A percentile compares a stretch with the other conserved stretches of the same genome.
phyloP scores from a whole-genome alignment of 208 protist species.

The Jaenimonas drosophilae region DNA sequence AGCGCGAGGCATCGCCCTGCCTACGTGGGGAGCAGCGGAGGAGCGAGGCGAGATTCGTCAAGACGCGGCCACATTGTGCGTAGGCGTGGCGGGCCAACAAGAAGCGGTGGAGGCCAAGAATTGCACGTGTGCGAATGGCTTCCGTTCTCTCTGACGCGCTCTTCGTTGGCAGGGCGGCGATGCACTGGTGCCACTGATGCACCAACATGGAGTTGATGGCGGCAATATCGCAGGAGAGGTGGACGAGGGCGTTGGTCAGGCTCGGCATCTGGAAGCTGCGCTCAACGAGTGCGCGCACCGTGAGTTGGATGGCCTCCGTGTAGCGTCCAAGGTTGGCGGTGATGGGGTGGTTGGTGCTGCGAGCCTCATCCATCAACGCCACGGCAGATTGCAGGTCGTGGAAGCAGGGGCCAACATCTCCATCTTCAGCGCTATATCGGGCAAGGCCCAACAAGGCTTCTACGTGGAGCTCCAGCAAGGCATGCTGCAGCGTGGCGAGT shows the following conservation, averaged over 20 bases:
- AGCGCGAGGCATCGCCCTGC: constrained; percentile 6
- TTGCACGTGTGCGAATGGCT: constrained; percentile 35
- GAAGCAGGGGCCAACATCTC: constrained; percentile 27
- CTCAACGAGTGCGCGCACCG: too few relatives aligned
- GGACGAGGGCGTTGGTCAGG: constrained; percentile 14
- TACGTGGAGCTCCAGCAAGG: constrained; percentile 50
- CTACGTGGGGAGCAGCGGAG: constrained; percentile 62
- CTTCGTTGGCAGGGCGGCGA: constrained; percentile 51
- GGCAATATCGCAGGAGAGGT: constrained; percentile 12
- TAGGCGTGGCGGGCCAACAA: constrained; percentile 69
- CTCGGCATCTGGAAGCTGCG: constrained; percentile 31
- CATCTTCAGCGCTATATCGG: constrained; percentile 18
- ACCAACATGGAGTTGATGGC: constrained; percentile 33
- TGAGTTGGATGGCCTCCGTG: too few relatives aligned
- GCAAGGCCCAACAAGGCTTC: constrained; percentile 51
- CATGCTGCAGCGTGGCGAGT: constrained; percentile 13
- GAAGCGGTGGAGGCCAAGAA: constrained; percentile 59
- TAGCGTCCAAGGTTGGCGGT: constrained; percentile 10
- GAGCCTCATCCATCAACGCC: too few relatives aligned
- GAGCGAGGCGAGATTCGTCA: constrained; percentile 52
- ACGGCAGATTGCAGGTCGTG: constrained; percentile 47
- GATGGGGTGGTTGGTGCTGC: not conserved
- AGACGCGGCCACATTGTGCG: constrained; percentile 58
- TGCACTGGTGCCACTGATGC: constrained; percentile 47
- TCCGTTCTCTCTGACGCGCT: constrained; percentile 29